Evolutionary conservation across 2,329 filamentous ascomycete genomes (phyloP).

Genomic region (Trichoderma atroviride): DNA sequence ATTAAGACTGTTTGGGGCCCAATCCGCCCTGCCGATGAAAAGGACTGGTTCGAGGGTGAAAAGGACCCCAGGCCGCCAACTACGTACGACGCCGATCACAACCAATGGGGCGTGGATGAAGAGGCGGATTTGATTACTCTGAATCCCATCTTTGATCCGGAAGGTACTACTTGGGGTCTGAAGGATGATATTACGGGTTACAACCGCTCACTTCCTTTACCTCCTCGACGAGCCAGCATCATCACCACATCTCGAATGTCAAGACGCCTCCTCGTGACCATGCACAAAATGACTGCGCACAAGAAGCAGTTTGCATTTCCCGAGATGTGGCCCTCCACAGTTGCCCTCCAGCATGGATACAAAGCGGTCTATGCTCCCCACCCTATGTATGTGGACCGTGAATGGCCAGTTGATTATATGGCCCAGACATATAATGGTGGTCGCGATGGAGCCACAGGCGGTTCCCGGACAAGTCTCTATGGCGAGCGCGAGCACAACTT

Average conservation of each 20-base stretch:
- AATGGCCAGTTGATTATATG: slow-evolving; percentile 80
- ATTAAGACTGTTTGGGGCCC: slow-evolving; percentile 83
- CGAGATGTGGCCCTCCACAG: slow-evolving; percentile 93
- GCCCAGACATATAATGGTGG: slow-evolving; percentile 80
- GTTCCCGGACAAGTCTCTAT: slow-evolving; percentile 71
- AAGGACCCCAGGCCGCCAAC: slow-evolving; percentile 75
- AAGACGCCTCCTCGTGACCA: slow-evolving; percentile 74
- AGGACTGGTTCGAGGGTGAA: slow-evolving; percentile 72
- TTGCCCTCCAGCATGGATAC: slow-evolving; percentile 86
- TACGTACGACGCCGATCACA: slow-evolving; percentile 74
- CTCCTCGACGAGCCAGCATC: slow-evolving; percentile 80
- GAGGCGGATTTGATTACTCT: slow-evolving; percentile 91
- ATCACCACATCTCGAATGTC: slow-evolving; percentile 87
- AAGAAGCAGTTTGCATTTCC: slow-evolving; percentile 90
- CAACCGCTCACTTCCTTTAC: slow-evolving; percentile 61
- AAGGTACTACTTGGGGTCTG: slow-evolving; percentile 82
- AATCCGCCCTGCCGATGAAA: slow-evolving; percentile 65
- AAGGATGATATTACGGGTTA: slow-evolving; percentile 83
- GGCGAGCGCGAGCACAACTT: slow-evolving; percentile 90
- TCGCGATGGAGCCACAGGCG: slow-evolving; percentile 73
- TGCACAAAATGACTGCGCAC: slow-evolving; percentile 87
- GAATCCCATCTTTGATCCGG: slow-evolving; percentile 88
- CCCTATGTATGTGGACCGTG: slow-evolving; percentile 82
- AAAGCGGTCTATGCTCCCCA: slow-evolving; percentile 93
- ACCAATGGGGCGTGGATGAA: slow-evolving; percentile 85